These are phyloP conservation scores for Irpex lacteus DNA, from an alignment of 1,284 basidiomycete species.

Conservation along the genomic window DNA sequence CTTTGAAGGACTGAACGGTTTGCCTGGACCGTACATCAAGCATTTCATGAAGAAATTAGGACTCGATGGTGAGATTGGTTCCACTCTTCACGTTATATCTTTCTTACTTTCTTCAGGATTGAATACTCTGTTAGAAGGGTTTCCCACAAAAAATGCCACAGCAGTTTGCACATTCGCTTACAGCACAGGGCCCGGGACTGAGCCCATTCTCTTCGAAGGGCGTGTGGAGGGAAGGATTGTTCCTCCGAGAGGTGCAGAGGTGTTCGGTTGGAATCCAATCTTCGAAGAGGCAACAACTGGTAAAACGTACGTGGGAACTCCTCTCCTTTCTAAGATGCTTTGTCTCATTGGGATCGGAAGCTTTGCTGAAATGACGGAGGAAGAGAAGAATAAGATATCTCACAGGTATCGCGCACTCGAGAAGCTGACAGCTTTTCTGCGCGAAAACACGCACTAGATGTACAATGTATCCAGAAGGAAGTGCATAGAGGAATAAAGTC, in stretches of 20 bases:
- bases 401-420: slow-evolving; percentile 89
- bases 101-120: slow-evolving; percentile 48
- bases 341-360: slow-evolving; percentile 34
- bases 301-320: slow-evolving; percentile 59
- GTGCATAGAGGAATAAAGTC: not conserved
- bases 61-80: slow-evolving; percentile 52
- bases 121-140: slow-evolving; percentile 85
- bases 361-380: slow-evolving; percentile 91
- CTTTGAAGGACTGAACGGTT: slow-evolving; percentile 84
- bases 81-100: not conserved
- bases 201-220: slow-evolving; percentile 91
- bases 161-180: slow-evolving; percentile 98
- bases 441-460: slow-evolving; percentile 15
- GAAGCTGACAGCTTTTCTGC: slow-evolving; percentile 74
- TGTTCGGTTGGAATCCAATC: slow-evolving; percentile 90
- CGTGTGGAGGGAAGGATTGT: slow-evolving; percentile 88
- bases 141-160: slow-evolving; percentile 77
- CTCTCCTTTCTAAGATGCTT: not conserved
- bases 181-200: slow-evolving; percentile 75
- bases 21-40: slow-evolving; percentile 98
- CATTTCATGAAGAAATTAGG: slow-evolving; percentile 82
- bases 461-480: not conserved
- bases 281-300: slow-evolving; percentile 80
- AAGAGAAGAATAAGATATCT: slow-evolving; percentile 86
- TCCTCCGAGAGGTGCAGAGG: slow-evolving; percentile 71